These are phyloP conservation scores for Xylaria sp. DNA, from an alignment of 2,329 filamentous ascomycete species.

Conservation along the genomic window DNA sequence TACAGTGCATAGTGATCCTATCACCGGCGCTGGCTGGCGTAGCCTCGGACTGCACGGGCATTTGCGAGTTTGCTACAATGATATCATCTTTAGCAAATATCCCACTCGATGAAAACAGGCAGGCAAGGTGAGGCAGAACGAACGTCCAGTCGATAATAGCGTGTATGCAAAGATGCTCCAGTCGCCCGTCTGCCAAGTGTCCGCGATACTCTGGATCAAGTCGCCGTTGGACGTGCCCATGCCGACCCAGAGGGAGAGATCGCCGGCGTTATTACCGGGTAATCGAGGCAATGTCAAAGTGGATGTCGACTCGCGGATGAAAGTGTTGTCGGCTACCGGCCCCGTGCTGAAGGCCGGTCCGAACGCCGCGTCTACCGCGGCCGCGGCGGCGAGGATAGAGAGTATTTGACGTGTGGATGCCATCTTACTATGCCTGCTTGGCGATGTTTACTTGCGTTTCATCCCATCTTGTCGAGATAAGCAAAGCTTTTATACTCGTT, in stretches of 20 bases:
- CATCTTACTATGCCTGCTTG: neutral
- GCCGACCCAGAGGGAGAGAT: slow-evolving; percentile 58
- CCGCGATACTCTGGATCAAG: slow-evolving; percentile 59
- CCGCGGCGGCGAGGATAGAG: slow-evolving; percentile 10
- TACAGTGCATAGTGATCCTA: slow-evolving; percentile 55
- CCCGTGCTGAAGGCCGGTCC: slow-evolving; percentile 57
- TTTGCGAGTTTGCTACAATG: slow-evolving; percentile 45
- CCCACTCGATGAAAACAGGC: neutral
- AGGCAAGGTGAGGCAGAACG: slow-evolving; percentile 16
- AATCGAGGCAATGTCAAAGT: slow-evolving; percentile 55
- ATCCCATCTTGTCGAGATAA: neutral
- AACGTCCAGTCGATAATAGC: slow-evolving; percentile 50
- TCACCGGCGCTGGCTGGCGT: slow-evolving; percentile 45
- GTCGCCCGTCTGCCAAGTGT: slow-evolving; percentile 49
- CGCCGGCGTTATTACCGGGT: slow-evolving; percentile 52
- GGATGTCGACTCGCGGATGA: slow-evolving; percentile 56
- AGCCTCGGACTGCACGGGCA: slow-evolving; percentile 49
- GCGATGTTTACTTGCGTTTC: neutral
- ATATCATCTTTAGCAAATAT: neutral
- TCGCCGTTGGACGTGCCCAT: slow-evolving; percentile 60
- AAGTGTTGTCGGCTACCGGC: slow-evolving; percentile 53
- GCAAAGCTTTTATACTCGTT: neutral
- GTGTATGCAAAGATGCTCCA: slow-evolving; percentile 59
- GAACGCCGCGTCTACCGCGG: slow-evolving; percentile 45
- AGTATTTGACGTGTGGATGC: slow-evolving; percentile 21